These are phyloP conservation scores for Rhinocladiella similis DNA, from an alignment of 2,329 filamentous ascomycete species.

Conservation along the genomic window DNA sequence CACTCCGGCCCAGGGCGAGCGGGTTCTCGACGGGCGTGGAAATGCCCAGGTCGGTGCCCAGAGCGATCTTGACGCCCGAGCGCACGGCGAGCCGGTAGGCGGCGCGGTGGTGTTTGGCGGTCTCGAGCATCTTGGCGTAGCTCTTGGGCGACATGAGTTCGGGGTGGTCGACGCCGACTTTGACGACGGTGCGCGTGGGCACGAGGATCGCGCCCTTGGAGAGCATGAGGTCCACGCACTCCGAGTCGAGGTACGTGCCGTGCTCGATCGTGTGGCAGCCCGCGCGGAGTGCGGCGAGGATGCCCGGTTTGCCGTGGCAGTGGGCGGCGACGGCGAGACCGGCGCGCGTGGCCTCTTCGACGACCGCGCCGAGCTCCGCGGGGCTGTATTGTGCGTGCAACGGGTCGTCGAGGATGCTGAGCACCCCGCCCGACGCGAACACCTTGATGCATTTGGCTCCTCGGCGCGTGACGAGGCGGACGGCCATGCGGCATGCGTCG, in stretches of 20 bases:
- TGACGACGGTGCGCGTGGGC: conserved; percentile 47
- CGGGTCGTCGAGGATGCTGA: conserved; percentile 45
- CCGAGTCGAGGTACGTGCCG: conserved; percentile 49
- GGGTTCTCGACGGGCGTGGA: conserved; percentile 36
- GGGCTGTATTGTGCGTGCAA: conserved; percentile 47
- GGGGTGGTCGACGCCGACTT: conserved; percentile 38
- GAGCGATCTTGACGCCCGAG: conserved; percentile 47
- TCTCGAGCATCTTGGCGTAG: conserved; percentile 42
- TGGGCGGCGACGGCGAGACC: conserved; percentile 46
- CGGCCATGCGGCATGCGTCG: conserved; percentile 46
- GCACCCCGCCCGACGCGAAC: conserved; percentile 47
- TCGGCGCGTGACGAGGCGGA: conserved; percentile 46
- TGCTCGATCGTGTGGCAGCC: conserved; percentile 52
- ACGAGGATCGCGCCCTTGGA: conserved; percentile 48
- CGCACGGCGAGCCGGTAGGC: conserved; percentile 46
- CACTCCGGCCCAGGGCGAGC: conserved; percentile 44
- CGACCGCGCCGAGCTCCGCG: conserved; percentile 46
- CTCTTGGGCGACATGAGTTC: conserved; percentile 36
- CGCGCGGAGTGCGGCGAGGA: conserved; percentile 46
- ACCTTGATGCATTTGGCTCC: conserved; percentile 54
- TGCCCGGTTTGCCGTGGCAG: conserved; percentile 49
- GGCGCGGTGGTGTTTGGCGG: conserved; percentile 38
- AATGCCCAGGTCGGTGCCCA: conserved; percentile 49
- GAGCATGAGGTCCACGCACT: conserved; percentile 46
- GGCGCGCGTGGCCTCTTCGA: conserved; percentile 44